Evolutionary conservation across 331 rosid species (phyloP).

Genomic region (Telfairia occidentalis): DNA sequence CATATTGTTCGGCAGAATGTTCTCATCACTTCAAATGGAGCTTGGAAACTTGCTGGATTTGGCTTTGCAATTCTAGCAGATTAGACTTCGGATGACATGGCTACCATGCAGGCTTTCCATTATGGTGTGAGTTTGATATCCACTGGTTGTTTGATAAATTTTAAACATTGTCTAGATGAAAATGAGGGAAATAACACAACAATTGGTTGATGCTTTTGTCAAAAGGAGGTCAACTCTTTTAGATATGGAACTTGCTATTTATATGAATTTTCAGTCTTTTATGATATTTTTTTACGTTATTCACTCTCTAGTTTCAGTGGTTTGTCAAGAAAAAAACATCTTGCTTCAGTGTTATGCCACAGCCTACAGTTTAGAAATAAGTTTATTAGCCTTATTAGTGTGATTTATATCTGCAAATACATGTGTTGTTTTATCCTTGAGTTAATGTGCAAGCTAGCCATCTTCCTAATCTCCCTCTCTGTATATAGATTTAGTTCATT

Average conservation of each 20-base stretch:
- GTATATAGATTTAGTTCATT: not conserved
- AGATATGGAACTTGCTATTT: not conserved
- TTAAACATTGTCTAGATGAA: not conserved
- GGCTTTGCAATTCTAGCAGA: conserved; percentile 74
- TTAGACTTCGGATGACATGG: conserved; percentile 41
- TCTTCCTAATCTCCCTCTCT: not conserved
- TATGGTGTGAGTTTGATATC: conserved; percentile 60
- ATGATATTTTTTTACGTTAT: not conserved
- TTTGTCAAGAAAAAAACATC: not conserved
- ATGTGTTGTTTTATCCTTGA: not conserved
- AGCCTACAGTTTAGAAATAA: not conserved
- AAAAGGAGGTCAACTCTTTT: not conserved
- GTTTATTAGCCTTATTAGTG: not conserved
- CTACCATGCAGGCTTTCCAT: conserved; percentile 66
- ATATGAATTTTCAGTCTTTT: not conserved
- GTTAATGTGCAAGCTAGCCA: not conserved
- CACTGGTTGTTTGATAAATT: not conserved
- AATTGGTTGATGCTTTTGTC: not conserved
- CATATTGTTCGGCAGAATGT: too few relatives aligned
- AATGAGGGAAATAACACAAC: not conserved
- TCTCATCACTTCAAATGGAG: conserved; percentile 88
- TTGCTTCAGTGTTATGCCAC: not conserved
- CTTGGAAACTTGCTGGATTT: conserved; percentile 98
- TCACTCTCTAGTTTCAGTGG: conserved; percentile 2
- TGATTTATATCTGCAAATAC: not conserved